Evolutionary conservation across 208 protist species (phyloP), one percentile per base, ranked within the genome.

Genomic region (Trypanosoma cruzi): DNA sequence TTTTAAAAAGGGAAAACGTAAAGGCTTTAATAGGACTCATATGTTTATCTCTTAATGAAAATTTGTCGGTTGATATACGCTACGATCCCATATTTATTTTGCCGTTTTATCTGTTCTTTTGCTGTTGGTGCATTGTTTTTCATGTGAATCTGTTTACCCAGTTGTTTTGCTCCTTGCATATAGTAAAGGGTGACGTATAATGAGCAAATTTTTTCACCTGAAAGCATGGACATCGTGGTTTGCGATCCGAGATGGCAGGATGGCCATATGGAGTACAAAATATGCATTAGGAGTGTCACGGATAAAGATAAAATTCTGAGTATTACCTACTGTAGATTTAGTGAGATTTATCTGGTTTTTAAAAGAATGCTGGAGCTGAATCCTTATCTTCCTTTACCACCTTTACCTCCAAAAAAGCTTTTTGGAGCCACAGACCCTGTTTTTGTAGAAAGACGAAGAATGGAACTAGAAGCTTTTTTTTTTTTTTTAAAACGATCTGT

Each of bases 321-420:
- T 46, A 36, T 22, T 26, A 68, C 54, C 11, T 78, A 71, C 49
- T 58, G 75, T 62, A 24, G 75, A 29, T 80, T 77, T 57, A 69
- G 69, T 69, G 64, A 78, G 52, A 73, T 80, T 52, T 64, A 80
- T 56, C 40, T 40, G 7, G 75, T 76, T 6, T 73, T 80, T 52
- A 28, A 78, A 69, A 53, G 49, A 24, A 32, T 80, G 24, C 44
- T 71, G 18, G 62, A 50, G 31, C 31, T 63, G 3, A 52, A 73
- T 32, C 49, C 64, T 60, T 8, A 67, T 54, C 70, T 50, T 29
- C 62, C 71, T 18, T 54, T 80, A 46, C 70, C 75, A 18, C 56
- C 37, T 61, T 29, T 80, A 4, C 74, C 74, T 26, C 22, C 10
- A 44, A 44, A 44, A 48, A 58, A 54, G 13, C 44, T 68, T 20